Evolutionary conservation across 1,284 basidiomycete species (phyloP), one percentile per base, ranked within the genome.

Genomic region (Marasmius tenuissimus): DNA sequence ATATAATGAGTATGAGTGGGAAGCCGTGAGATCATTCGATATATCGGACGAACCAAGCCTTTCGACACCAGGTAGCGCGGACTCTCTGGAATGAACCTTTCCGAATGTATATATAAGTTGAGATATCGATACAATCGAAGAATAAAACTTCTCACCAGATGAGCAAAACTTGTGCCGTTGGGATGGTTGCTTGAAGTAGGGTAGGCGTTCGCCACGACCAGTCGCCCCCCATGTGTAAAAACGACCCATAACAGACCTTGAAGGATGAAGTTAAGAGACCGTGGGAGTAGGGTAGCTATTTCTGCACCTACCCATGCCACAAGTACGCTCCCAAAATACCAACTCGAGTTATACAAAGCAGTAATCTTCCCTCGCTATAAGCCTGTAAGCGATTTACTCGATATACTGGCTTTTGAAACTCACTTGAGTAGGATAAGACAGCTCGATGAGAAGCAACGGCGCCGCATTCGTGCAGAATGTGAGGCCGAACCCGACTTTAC

Each of bases 161-260:
- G 1, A 84, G 70, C 22, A 71, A 57, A n/a, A 89, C 75, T 69
- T 91, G 88, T 2, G 88, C 58, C 10, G 88, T 39, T 1, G 89
- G 88, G 1, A 83, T 81, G n/a, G 84, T 62, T 14, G 82, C 87
- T 72, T 93, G 91, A 1, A 92, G 76, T 18, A 91, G 73, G 2
- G 84, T 85, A 1, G 90, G 91, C 49, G 86, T 80, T 49, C 89
- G 78, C 85, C 87, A 89, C 14, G 86, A 85, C 87, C 87, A 89
- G 22, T 73, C 65, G 34, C 71, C 75, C n/a, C 70, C 74, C 22
- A 79, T 79, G 20, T 76, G 73, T 53, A 79, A 71, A 65, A 78
- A 87, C 10, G 86, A 75, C 10, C 81, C 85, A 69, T 82, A 86
- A 68, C 85, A 87, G 14, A 82, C 75, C 78, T 81, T 35, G 35